Evolutionary conservation across 495 filamentous ascomycete genomes (phyloP).

Genomic region (Oidiodendron maius): DNA sequence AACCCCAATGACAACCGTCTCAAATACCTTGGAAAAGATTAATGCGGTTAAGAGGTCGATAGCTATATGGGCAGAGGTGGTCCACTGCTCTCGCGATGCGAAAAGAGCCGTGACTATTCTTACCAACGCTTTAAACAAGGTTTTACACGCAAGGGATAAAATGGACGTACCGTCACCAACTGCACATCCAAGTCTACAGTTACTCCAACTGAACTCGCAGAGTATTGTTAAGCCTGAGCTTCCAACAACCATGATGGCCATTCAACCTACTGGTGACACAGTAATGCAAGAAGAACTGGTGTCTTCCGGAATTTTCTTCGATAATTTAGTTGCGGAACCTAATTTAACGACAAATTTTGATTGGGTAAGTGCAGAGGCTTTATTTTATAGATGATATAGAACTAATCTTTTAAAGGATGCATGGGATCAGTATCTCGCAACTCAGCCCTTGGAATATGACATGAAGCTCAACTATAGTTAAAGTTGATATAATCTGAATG

Average conservation of each 20-base stretch:
- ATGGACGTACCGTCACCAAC: background rate
- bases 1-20: background rate
- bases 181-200: conserved; percentile 1
- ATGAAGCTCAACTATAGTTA: too few relatives aligned
- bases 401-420: background rate
- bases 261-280: background rate
- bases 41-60: conserved; percentile 5
- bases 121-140: conserved; percentile 5
- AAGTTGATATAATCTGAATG: too few relatives aligned
- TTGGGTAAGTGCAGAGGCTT: conserved; percentile 7
- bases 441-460: too few relatives aligned
- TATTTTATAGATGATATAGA: background rate
- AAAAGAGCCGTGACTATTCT: conserved; percentile 13
- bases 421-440: background rate
- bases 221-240: conserved; percentile 7
- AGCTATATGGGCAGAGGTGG: conserved; percentile 16
- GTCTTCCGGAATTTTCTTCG: background rate
- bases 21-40: conserved; percentile 2
- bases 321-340: conserved; percentile 8
- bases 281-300: conserved; percentile 10
- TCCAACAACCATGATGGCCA: background rate
- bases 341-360: conserved; percentile 15
- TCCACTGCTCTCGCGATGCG: conserved; percentile 16
- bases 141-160: background rate
- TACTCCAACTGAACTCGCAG: conserved; percentile 2